Percentiles rank a stretch among this genome's conserved stretches.
These are phyloP conservation scores for Kwoniella pini DNA, from an alignment of 768 basidiomycete species.

Conservation along the genomic window DNA sequence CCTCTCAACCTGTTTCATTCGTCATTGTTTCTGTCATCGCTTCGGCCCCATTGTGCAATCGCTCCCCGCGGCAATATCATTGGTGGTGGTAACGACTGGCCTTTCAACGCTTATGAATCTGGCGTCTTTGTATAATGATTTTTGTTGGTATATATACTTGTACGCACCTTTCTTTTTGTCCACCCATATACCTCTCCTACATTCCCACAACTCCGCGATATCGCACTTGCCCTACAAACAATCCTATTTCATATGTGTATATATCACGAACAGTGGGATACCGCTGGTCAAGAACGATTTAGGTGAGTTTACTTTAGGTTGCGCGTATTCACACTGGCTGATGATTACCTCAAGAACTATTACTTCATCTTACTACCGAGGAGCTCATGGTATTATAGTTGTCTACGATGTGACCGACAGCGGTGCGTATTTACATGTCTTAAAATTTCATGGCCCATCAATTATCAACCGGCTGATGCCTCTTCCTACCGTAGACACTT, in stretches of 20 bases:
- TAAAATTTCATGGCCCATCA: neutral
- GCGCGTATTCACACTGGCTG: neutral
- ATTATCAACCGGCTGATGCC: neutral
- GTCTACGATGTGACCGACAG: slow-evolving; percentile 46
- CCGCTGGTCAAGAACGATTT: slow-evolving; percentile 90
- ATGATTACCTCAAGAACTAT: slow-evolving; percentile 81
- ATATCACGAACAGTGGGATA: slow-evolving; percentile 77
- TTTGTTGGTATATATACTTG: slow-evolving; percentile 20
- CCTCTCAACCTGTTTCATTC: neutral
- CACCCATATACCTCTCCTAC: slow-evolving; percentile 2
- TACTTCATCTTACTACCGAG: slow-evolving; percentile 98
- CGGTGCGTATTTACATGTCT: slow-evolving; percentile 24
- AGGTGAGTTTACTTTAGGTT: slow-evolving; percentile 6
- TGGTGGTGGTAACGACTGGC: slow-evolving; percentile 13
- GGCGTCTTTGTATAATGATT: slow-evolving; percentile 5
- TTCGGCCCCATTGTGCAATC: slow-evolving; percentile 8
- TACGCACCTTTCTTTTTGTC: slow-evolving; percentile 13
- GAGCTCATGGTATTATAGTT: slow-evolving; percentile 92
- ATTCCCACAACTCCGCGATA: slow-evolving; percentile 5
- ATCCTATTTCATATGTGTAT: slow-evolving; percentile 12
- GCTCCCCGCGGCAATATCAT: neutral
- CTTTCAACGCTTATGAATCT: slow-evolving; percentile 23
- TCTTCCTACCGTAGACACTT: slow-evolving; percentile 19
- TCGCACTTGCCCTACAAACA: slow-evolving; percentile 15
- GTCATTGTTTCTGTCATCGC: slow-evolving; percentile 5